Evolutionary conservation across 2,329 filamentous ascomycete genomes (phyloP), one percentile per base, ranked within the genome.

Genomic region (Fusarium pininemorale): DNA sequence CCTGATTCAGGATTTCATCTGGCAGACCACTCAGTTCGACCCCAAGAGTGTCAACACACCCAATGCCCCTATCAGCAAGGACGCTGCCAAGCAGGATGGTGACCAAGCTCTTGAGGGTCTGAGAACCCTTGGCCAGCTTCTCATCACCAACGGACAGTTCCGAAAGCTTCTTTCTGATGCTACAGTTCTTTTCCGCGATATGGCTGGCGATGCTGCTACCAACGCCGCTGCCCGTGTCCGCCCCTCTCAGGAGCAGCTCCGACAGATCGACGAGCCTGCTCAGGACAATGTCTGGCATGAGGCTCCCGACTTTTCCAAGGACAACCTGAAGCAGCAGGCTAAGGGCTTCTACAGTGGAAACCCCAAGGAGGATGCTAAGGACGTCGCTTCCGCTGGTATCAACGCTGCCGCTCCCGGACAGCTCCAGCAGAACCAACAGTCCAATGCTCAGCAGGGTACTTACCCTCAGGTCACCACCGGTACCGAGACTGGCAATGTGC

Each of bases 61-160:
- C 7, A 86, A 87, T 63, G 88, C 90, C 3, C 92, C 94, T 1
- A 78, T 97, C 54, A 89, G 90, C 80, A 97, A 94, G 85, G 91
- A 93, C 2, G 88, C 89, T 5, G 94, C 93, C 32, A 90, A 93
- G 84, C 92, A 96, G 80, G 94, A 99, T 81, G 94, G 92, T 45
- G 90, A 96, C 73, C 89, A 96, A 81, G 94, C 93, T 3, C 86
- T 97, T 14, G 90, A 98, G 73, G 96, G 96, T 32, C 84, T 99
- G 50, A 92, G 94, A 77, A 98, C 94, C 7, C 87, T 99, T 2
- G 96, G 96, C 58, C 95, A 93, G 24, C 87, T 99, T 65, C 86
- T 98, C 78, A 93, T 98, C 79, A 97, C 95, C 78, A 99, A 99
- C 79, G 96, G 96, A 75, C 95, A 98, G 82, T 98, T 97, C 87